Conservation (phyloP, 495 filamentous ascomycete species). For the Xylaria flabelliformis region DNA sequence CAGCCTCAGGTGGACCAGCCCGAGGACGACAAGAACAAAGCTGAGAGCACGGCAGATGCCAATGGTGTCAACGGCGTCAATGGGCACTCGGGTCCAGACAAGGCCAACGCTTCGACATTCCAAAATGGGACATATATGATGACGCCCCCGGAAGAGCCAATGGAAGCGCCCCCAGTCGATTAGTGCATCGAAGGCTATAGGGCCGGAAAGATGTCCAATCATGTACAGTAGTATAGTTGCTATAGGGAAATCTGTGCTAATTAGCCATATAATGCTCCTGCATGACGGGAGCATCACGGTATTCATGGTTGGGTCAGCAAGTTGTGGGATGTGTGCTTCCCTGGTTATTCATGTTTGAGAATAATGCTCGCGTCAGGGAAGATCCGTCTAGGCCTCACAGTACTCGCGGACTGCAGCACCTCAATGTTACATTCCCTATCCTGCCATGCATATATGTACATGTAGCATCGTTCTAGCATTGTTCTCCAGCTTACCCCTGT, state of each 20-base stretch:
- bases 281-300: conserved; percentile 10
- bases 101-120: conserved; percentile 22
- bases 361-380: neutral
- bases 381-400: conserved; percentile 12
- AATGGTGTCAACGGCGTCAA: conserved; percentile 1
- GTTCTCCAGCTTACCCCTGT: conserved; percentile 15
- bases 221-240: neutral
- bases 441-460: conserved; percentile 5
- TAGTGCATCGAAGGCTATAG: conserved; percentile 12
- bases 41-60: conserved; percentile 18
- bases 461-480: conserved; percentile 13
- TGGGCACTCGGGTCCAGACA: conserved; percentile 10
- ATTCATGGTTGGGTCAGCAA: neutral
- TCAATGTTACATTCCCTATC: neutral
- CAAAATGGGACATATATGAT: conserved; percentile 17
- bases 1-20: conserved; percentile 28
- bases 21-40: conserved; percentile 17
- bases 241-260: conserved; percentile 16
- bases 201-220: neutral
- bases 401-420: neutral
- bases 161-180: conserved; percentile 28
- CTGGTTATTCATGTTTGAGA: conserved; percentile 15
- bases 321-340: neutral
- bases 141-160: conserved; percentile 23
- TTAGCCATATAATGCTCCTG: conserved; percentile 15